Conservation (phyloP, 2,329 filamentous ascomycete genomes). For the Fusarium goolgardi region DNA sequence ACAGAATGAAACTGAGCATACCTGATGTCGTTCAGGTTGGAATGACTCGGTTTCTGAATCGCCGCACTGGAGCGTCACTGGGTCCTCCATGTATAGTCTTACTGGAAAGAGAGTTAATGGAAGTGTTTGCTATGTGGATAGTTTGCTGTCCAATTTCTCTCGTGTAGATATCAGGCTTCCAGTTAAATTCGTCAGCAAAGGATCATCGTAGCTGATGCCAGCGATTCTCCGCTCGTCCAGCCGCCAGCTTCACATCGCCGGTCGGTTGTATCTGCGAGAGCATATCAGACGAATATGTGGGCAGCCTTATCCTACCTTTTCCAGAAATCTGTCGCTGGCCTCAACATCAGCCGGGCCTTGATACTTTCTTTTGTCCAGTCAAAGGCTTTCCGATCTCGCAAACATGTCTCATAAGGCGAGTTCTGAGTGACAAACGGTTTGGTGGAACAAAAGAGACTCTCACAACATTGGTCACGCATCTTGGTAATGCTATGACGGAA, state of each 20-base stretch:
- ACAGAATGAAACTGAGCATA: background rate
- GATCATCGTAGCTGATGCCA: background rate
- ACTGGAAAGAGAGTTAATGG: too few relatives aligned
- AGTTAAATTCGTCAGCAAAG: background rate
- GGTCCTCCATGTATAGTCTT: background rate
- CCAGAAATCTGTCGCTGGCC: rapidly evolving
- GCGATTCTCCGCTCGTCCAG: background rate
- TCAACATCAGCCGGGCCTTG: background rate
- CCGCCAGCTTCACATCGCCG: background rate
- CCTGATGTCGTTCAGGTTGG: background rate
- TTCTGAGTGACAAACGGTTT: background rate
- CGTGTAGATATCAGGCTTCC: background rate
- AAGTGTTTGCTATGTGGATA: background rate
- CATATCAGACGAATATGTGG: rapidly evolving
- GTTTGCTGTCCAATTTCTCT: rapidly evolving
- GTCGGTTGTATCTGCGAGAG: rapidly evolving
- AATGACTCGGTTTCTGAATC: background rate
- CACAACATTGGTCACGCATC: background rate
- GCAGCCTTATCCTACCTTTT: background rate
- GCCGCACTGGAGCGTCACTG: background rate
- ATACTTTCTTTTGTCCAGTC: background rate
- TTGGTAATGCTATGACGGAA: background rate
- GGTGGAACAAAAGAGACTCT: background rate
- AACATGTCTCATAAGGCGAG: conserved; percentile 5
- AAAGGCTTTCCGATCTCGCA: rapidly evolving